These are phyloP conservation scores for Viola odorata DNA, from an alignment of 345 rosid species.

Conservation along the genomic window DNA sequence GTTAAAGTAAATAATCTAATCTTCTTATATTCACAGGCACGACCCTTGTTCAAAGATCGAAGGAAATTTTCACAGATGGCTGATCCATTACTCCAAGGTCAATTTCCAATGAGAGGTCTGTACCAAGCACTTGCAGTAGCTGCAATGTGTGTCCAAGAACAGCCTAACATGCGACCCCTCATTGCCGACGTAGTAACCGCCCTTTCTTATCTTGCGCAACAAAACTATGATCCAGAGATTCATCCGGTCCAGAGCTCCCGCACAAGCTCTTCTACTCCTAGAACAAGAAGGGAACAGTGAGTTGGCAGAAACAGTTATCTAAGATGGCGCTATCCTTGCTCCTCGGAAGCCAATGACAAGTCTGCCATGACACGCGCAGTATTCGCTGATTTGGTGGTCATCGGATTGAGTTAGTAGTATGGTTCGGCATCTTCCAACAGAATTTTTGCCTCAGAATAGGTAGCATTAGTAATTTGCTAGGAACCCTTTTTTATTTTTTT, in stretches of 20 bases:
- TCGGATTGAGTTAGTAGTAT: constrained; percentile 9
- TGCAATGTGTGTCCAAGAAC: constrained; percentile 89
- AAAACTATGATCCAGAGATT: constrained; percentile 49
- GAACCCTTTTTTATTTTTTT: neutral
- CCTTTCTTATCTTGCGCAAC: constrained; percentile 71
- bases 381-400: constrained; percentile 2
- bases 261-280: constrained; percentile 36
- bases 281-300: constrained; percentile 40
- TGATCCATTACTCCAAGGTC: constrained; percentile 78
- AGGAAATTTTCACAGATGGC: constrained; percentile 73
- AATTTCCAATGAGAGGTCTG: constrained; percentile 69
- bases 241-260: constrained; percentile 37
- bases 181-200: constrained; percentile 94
- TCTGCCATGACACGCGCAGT: neutral
- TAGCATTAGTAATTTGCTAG: no score
- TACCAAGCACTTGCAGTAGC: constrained; percentile 95
- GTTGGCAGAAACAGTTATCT: neutral
- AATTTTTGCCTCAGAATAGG: no score
- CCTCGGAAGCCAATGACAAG: constrained; percentile 2
- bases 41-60: constrained; percentile 75
- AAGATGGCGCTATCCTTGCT: neutral
- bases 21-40: constrained; percentile 48
- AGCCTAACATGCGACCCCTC: constrained; percentile 73
- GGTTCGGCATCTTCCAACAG: neutral
- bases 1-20: neutral